Conservation (phyloP, 2,329 filamentous ascomycete species). For the Biscogniauxia marginata region DNA sequence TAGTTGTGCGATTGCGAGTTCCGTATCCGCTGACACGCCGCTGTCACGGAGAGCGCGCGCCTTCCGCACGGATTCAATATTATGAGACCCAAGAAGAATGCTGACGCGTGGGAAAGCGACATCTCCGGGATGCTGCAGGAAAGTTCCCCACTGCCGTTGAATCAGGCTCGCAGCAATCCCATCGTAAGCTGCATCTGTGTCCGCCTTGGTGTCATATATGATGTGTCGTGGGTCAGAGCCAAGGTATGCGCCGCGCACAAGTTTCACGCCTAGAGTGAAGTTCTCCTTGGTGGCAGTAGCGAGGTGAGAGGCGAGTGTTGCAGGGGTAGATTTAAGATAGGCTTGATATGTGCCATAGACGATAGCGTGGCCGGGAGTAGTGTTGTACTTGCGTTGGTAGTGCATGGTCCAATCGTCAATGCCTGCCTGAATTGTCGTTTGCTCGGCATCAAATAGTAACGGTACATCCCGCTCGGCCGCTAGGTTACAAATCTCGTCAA, state of each 20-base stretch:
- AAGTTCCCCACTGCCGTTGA: slow-evolving; percentile 56
- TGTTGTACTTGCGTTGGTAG: slow-evolving; percentile 78
- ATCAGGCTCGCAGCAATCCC: slow-evolving; percentile 67
- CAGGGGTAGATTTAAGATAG: slow-evolving; percentile 65
- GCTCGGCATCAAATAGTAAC: slow-evolving; percentile 84
- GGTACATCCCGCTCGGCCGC: slow-evolving; percentile 68
- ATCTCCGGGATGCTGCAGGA: slow-evolving; percentile 42
- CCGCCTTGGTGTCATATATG: slow-evolving; percentile 69
- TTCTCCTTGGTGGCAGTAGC: slow-evolving; percentile 54
- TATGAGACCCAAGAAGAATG: slow-evolving; percentile 81
- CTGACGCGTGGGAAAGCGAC: slow-evolving; percentile 54
- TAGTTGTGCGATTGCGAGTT: slow-evolving; percentile 71
- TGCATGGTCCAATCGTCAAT: slow-evolving; percentile 78
- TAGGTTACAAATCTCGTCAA: slow-evolving; percentile 72
- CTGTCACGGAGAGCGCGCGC: slow-evolving; percentile 52
- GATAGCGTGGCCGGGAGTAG: slow-evolving; percentile 56
- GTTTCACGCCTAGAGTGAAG: slow-evolving; percentile 70
- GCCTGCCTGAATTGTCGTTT: slow-evolving; percentile 72
- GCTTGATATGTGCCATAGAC: slow-evolving; percentile 81
- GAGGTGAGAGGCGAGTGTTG: slow-evolving; percentile 59
- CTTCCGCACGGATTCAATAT: slow-evolving; percentile 65
- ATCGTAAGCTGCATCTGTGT: slow-evolving; percentile 73
- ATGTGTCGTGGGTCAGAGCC: slow-evolving; percentile 66
- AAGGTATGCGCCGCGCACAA: slow-evolving; percentile 74
- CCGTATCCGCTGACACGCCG: slow-evolving; percentile 39